Evolutionary conservation across 2,329 filamentous ascomycete genomes (phyloP), one percentile per base, ranked within the genome.

Genomic region (Calcarisporium arbuscula): DNA sequence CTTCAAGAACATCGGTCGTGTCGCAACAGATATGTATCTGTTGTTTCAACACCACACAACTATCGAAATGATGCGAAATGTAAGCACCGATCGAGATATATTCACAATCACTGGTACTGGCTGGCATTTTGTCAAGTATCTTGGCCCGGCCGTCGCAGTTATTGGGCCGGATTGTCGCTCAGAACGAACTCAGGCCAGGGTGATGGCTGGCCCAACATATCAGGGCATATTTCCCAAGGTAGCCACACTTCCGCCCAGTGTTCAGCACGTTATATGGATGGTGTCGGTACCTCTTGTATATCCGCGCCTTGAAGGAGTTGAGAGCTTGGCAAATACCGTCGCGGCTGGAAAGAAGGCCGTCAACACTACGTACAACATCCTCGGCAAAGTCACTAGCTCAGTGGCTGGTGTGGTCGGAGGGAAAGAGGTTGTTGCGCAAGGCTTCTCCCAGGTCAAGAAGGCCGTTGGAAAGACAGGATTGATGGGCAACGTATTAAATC

Each of bases 21-120:
- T 98, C 42, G 92, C 88, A 16, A 89, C 94, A 36, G 88, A 96
- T 48, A 95, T 95, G 89, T 98, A 96, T 55, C 72, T 98, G 22
- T 74, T 98, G 7, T 98, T 98, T 70, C 92, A 98, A 55, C 92
- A 98, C 54, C 92, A 98, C 58, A 96, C 92, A 0, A 96, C 90
- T 0, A 71, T 94, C 4, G 92, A 96, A 54, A 85, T 96, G 27
- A 76, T 98, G 38, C 84, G 89, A 34, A 90, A 94, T 48, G 82
- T 94, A 38, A 84, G 74, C 51, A 85, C 85, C 30, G 92, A 98
- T 52, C 73, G 80, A 30, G 92, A 98, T 50, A 76, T 98, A 6
- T 98, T 98, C 62, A 96, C 90, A 2, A 82, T 98, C 36, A 96
- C 92, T 0, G 90, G 92, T n/a, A 84, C 84, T 15, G 92, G 92